Evolutionary conservation across 352 stramenopile genomes (phyloP).

Genomic region (Globisporangium middletonii): DNA sequence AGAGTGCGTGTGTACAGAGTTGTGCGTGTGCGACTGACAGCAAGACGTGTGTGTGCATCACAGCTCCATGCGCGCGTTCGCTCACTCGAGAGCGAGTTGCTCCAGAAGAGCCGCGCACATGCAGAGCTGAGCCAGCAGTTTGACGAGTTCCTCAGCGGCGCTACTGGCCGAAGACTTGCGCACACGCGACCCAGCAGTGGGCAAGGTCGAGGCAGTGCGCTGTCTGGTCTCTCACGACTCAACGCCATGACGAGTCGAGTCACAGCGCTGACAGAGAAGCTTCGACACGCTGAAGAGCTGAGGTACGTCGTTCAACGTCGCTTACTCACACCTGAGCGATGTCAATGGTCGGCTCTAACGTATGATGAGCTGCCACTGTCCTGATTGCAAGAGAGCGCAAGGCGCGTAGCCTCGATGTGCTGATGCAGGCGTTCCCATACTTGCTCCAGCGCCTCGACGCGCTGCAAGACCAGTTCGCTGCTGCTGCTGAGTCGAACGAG

Average conservation of each 20-base stretch:
- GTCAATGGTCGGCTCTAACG: background rate
- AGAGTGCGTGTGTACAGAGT: background rate
- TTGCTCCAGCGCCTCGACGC: conserved; percentile 42
- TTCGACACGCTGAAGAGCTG: conserved; percentile 28
- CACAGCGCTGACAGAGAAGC: conserved; percentile 23
- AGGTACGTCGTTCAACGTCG: conserved; percentile 14
- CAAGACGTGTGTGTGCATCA: background rate
- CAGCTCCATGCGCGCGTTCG: conserved; percentile 36
- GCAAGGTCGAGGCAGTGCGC: conserved; percentile 2
- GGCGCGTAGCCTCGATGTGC: conserved; percentile 26
- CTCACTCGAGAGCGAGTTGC: conserved; percentile 34
- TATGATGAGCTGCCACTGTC: conserved; percentile 2
- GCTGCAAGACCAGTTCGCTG: conserved; percentile 37
- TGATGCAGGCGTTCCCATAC: conserved; percentile 36
- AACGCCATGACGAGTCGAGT: conserved; percentile 18
- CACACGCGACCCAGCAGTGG: conserved; percentile 1
- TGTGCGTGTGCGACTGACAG: background rate
- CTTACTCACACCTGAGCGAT: background rate
- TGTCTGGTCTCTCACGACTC: conserved; percentile 6
- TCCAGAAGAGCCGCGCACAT: conserved; percentile 25
- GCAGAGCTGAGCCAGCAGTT: conserved; percentile 29
- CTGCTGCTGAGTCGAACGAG: conserved; percentile 39
- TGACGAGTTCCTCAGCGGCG: conserved; percentile 17
- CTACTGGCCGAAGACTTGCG: conserved; percentile 7
- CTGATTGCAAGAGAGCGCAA: conserved; percentile 35